Percentiles rank a stretch among this genome's conserved stretches.
Conservation (phyloP, 2,329 filamentous ascomycete species). For the Sclerotinia sclerotiorum region DNA sequence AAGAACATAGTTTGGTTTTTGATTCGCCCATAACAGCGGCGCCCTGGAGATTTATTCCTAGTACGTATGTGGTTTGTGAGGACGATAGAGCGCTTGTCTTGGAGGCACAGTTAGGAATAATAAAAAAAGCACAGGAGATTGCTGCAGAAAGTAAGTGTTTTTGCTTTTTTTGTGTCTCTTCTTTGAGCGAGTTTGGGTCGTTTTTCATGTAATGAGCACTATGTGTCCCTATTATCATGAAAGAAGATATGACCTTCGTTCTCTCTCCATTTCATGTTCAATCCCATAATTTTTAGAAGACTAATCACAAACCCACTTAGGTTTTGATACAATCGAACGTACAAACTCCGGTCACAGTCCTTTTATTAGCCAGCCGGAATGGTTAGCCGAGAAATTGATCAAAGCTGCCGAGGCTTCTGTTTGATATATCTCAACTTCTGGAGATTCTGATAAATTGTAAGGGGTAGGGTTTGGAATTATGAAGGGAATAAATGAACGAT, state of each 20-base stretch:
- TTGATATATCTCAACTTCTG: not conserved
- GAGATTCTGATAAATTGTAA: too few species aligned
- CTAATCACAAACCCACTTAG: not conserved
- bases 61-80: constrained; percentile 45
- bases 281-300: not conserved
- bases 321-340: constrained; percentile 27
- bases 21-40: constrained; percentile 38
- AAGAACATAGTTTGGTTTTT: constrained; percentile 38
- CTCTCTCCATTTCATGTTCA: not conserved
- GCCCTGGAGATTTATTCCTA: constrained; percentile 44
- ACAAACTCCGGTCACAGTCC: constrained; percentile 31
- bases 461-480: not conserved
- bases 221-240: not conserved
- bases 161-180: not conserved
- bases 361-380: constrained; percentile 32
- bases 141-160: not conserved
- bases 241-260: not conserved
- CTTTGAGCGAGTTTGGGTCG: constrained; percentile 27
- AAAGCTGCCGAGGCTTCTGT: constrained; percentile 6
- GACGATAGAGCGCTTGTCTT: constrained; percentile 43
- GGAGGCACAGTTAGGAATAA: constrained; percentile 43
- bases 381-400: constrained; percentile 17
- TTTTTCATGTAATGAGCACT: not conserved
- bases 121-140: constrained; percentile 28
- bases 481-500: not conserved